Evolutionary conservation across 805 yeast species (phyloP).

Genomic region (Jamesozyma spencerorum): DNA sequence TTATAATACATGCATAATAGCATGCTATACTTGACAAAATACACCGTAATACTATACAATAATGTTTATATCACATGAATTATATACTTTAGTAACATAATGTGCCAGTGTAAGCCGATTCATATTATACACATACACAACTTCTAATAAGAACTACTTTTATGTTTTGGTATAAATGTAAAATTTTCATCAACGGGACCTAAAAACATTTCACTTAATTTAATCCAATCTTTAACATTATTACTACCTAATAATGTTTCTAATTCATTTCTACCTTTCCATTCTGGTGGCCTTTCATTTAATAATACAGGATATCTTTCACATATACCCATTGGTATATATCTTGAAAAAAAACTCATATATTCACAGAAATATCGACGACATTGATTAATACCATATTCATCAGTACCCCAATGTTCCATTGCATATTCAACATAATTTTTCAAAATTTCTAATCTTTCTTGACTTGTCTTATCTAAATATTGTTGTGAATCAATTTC

Average conservation of each 20-base stretch:
- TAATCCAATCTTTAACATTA: slow-evolving; percentile 91
- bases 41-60: no score
- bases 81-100: no score
- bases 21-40: no score
- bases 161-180: slow-evolving; percentile 85
- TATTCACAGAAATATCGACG: slow-evolving; percentile 92
- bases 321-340: slow-evolving; percentile 86
- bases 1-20: no score
- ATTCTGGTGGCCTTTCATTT: slow-evolving; percentile 88
- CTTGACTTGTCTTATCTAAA: slow-evolving; percentile 82
- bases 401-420: slow-evolving; percentile 97
- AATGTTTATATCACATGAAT: no score
- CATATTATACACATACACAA: no score
- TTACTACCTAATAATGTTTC: slow-evolving; percentile 82
- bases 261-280: slow-evolving; percentile 87
- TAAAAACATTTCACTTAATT: slow-evolving; percentile 86
- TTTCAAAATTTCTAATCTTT: slow-evolving; percentile 68
- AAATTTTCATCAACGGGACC: slow-evolving; percentile 76
- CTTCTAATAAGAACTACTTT: slow-evolving; percentile 59
- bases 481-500: slow-evolving; percentile 86
- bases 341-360: slow-evolving; percentile 86
- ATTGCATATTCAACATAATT: slow-evolving; percentile 71
- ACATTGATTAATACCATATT: slow-evolving; percentile 79
- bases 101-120: no score
- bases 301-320: slow-evolving; percentile 81